phyloP scores from a whole-genome alignment of 192 early-diverging fungal species.

The Chytriomyces sp. region DNA sequence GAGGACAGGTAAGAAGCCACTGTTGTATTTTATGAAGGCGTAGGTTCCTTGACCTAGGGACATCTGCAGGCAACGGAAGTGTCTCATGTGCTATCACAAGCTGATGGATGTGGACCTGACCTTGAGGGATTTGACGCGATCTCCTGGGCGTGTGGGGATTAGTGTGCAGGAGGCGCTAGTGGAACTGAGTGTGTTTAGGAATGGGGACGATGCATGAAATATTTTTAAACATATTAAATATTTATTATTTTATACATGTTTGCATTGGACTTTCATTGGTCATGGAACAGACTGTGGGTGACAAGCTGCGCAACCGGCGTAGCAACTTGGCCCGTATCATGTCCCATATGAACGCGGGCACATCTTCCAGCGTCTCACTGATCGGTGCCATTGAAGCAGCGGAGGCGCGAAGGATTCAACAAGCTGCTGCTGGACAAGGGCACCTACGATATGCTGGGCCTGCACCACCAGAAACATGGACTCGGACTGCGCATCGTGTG shows the following conservation, averaged over 20 bases:
- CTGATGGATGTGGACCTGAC: conserved; percentile 34
- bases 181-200: conserved; percentile 37
- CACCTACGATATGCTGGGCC: neutral
- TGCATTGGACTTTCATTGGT: too few species aligned
- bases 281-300: neutral
- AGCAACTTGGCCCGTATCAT: neutral
- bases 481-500: too few species aligned
- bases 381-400: neutral
- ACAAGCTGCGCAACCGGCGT: neutral
- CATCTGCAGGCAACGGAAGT: conserved; percentile 34
- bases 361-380: neutral
- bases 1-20: conserved; percentile 42
- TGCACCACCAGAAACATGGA: neutral
- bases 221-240: too few species aligned
- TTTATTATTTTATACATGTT: too few species aligned
- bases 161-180: conserved; percentile 41
- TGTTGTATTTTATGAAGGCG: neutral
- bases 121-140: conserved; percentile 38
- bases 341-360: neutral
- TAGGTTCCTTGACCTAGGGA: neutral
- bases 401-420: too few species aligned
- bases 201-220: too few species aligned
- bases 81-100: conserved; percentile 30
- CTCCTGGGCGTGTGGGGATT: conserved; percentile 42
- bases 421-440: too few species aligned